These are phyloP conservation scores for Carex littledalei DNA, from an alignment of 176 grass and related monocot genomes.

Conservation along the genomic window DNA sequence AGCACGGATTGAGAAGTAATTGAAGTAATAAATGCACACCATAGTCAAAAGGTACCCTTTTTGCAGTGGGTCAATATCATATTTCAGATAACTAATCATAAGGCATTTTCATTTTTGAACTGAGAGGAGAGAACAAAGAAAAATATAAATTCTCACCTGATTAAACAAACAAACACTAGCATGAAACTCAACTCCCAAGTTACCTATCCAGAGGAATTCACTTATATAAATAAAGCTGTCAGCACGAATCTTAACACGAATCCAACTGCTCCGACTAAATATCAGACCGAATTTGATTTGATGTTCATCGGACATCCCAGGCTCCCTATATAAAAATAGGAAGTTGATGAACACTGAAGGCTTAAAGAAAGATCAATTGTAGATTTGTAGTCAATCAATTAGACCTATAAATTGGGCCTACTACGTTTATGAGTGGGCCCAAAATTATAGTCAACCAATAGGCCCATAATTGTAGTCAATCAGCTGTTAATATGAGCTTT, in stretches of 20 bases:
- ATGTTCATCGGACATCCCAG: no score
- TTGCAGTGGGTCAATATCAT: background rate
- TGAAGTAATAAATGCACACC: slow-evolving; percentile 4
- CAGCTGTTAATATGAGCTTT: background rate
- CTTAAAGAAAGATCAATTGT: background rate
- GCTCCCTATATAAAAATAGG: background rate
- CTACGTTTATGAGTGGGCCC: background rate
- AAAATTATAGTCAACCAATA: background rate
- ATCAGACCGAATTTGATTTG: no score
- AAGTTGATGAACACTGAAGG: background rate
- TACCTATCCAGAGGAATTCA: background rate
- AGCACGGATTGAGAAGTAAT: slow-evolving; percentile 11
- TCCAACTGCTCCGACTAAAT: no score
- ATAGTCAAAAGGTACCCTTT: background rate
- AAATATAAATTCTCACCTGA: background rate
- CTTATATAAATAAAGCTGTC: background rate
- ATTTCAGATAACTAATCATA: background rate
- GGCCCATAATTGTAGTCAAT: background rate
- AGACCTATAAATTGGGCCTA: background rate
- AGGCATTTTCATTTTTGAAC: background rate
- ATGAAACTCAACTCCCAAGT: background rate
- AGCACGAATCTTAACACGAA: no score
- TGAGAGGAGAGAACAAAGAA: background rate
- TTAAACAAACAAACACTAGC: background rate
- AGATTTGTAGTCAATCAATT: background rate